These are phyloP conservation scores for Hypoxylon sp. DNA, from an alignment of 2,329 filamentous ascomycete species.

Conservation along the genomic window DNA sequence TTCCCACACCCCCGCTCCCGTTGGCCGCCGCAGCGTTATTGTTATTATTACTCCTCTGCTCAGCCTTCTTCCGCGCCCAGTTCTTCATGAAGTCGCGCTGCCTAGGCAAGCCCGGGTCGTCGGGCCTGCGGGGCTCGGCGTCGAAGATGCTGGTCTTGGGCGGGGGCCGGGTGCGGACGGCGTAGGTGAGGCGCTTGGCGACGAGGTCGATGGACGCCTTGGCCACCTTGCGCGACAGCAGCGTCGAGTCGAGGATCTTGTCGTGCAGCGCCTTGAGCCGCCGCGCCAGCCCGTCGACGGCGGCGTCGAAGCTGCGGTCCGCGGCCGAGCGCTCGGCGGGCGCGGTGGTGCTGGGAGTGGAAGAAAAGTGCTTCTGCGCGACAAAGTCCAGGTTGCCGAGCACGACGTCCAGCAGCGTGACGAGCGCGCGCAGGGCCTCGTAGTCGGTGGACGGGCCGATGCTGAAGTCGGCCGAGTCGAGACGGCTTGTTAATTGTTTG, in stretches of 20 bases:
- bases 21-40: background rate
- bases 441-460: slow-evolving; percentile 70
- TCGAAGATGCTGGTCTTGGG: slow-evolving; percentile 63
- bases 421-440: slow-evolving; percentile 68
- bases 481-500: slow-evolving; percentile 54
- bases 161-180: slow-evolving; percentile 70
- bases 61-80: slow-evolving; percentile 44
- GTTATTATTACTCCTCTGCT: too few species aligned
- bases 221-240: slow-evolving; percentile 76
- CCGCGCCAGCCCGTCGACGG: slow-evolving; percentile 71
- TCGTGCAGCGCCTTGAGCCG: slow-evolving; percentile 65
- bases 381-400: slow-evolving; percentile 68
- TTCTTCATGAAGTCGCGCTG: slow-evolving; percentile 61
- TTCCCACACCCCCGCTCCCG: background rate
- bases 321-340: slow-evolving; percentile 39
- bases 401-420: slow-evolving; percentile 75
- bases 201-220: slow-evolving; percentile 79
- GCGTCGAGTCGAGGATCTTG: slow-evolving; percentile 77
- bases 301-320: slow-evolving; percentile 67
- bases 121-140: slow-evolving; percentile 43
- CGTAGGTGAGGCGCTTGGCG: slow-evolving; percentile 74
- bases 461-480: slow-evolving; percentile 59
- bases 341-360: background rate
- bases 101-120: slow-evolving; percentile 52
- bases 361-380: slow-evolving; percentile 31